These are phyloP conservation scores for Fusarium dimerum DNA, from an alignment of 2,329 filamentous ascomycete genomes.

Conservation along the genomic window DNA sequence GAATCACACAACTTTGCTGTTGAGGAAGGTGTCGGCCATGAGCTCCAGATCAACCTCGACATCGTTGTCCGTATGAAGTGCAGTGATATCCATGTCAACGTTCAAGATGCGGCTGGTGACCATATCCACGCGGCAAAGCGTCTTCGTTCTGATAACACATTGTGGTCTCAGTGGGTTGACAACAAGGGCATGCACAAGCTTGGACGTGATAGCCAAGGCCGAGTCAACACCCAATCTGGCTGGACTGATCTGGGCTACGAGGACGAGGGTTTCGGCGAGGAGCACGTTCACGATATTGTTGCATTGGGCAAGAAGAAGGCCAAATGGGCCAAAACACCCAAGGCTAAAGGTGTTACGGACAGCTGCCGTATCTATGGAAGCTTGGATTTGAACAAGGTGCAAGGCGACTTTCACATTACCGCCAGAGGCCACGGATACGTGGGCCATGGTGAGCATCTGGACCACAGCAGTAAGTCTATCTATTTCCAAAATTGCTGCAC, in stretches of 20 bases:
- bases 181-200: constrained; percentile 65
- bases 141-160: constrained; percentile 74
- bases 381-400: constrained; percentile 91
- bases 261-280: constrained; percentile 72
- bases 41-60: constrained; percentile 93
- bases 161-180: constrained; percentile 80
- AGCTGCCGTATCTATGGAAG: constrained; percentile 89
- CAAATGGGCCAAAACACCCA: constrained; percentile 76
- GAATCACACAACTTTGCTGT: constrained; percentile 92
- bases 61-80: constrained; percentile 90
- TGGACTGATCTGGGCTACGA: constrained; percentile 49
- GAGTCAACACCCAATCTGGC: constrained; percentile 57
- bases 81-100: constrained; percentile 87
- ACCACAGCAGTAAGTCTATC: constrained; percentile 68
- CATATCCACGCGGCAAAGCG: constrained; percentile 79
- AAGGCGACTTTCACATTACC: constrained; percentile 97
- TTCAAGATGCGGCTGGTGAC: constrained; percentile 93
- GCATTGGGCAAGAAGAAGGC: constrained; percentile 64
- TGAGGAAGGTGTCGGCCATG: constrained; percentile 84
- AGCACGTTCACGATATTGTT: constrained; percentile 90
- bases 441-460: constrained; percentile 75
- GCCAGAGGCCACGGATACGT: constrained; percentile 93
- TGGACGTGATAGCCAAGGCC: constrained; percentile 56
- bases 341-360: constrained; percentile 60
- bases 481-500: too few species aligned